phyloP scores from a whole-genome alignment of 495 filamentous ascomycete species.

The Hyaloscypha bicolor region DNA sequence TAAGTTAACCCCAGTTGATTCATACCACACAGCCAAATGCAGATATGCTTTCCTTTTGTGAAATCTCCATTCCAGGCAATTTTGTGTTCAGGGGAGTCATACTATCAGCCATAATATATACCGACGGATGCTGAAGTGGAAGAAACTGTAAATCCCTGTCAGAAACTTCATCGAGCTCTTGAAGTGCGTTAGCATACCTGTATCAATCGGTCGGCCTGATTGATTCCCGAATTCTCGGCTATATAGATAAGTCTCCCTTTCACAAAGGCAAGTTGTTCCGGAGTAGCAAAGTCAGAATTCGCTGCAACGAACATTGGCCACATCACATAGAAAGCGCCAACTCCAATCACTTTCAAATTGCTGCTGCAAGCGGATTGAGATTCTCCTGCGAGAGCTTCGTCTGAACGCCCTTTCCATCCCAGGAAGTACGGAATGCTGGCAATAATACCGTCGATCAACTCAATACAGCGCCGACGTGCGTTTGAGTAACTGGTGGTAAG shows the following conservation, averaged over 20 bases:
- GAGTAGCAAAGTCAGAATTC: slow-evolving; percentile 5
- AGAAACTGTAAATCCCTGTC: no score
- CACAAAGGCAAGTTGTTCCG: slow-evolving; percentile 2
- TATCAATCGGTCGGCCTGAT: no score
- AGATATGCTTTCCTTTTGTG: no score
- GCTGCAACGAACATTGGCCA: slow-evolving; percentile 11
- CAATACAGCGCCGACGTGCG: background rate
- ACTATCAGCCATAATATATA: no score
- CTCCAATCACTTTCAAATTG: background rate
- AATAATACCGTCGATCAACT: background rate
- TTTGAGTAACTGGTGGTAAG: background rate
- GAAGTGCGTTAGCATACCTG: no score
- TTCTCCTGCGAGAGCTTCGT: background rate
- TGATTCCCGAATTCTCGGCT: background rate
- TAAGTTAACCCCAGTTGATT: no score
- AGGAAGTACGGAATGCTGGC: background rate
- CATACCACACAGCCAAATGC: no score
- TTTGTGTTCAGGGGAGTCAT: no score
- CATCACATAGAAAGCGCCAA: background rate
- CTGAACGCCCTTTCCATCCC: background rate
- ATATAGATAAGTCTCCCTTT: slow-evolving; percentile 10
- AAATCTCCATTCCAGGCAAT: no score
- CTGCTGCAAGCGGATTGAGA: background rate
- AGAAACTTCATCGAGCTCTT: no score
- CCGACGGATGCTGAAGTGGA: no score